phyloP scores from a whole-genome alignment of 306 rosid genomes.

The Cyamopsis tetragonoloba region DNA sequence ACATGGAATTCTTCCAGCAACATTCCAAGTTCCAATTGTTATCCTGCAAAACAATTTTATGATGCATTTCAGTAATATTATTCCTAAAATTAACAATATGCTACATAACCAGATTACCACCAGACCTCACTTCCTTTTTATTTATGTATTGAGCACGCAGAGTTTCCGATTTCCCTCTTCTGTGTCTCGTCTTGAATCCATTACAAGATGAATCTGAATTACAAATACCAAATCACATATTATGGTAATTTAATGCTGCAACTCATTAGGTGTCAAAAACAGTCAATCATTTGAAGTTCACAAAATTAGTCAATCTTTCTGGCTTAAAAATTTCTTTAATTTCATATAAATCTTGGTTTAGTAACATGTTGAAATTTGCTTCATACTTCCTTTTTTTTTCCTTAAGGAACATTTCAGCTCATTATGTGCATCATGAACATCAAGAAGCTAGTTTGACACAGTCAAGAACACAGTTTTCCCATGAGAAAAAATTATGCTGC shows the following conservation, averaged over 20 bases:
- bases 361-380: neutral
- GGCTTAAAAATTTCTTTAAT: neutral
- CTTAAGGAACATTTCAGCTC: neutral
- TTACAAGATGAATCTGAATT: constrained; percentile 48
- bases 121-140: constrained; percentile 84
- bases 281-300: constrained; percentile 17
- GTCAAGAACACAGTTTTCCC: neutral
- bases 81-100: neutral
- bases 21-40: constrained; percentile 87
- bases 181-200: constrained; percentile 43
- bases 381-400: neutral
- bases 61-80: constrained; percentile 22
- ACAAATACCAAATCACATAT: constrained; percentile 17
- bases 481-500: neutral
- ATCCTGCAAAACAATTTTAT: constrained; percentile 51
- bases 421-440: neutral
- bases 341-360: neutral
- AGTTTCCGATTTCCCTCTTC: constrained; percentile 94
- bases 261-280: constrained; percentile 4
- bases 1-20: constrained; percentile 69
- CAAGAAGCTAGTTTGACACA: neutral
- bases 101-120: constrained; percentile 6
- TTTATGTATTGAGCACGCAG: constrained; percentile 83
- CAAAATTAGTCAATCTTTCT: neutral
- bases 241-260: neutral